Conservation (phyloP, 306 rosid species). For the Rosa rugosa region DNA sequence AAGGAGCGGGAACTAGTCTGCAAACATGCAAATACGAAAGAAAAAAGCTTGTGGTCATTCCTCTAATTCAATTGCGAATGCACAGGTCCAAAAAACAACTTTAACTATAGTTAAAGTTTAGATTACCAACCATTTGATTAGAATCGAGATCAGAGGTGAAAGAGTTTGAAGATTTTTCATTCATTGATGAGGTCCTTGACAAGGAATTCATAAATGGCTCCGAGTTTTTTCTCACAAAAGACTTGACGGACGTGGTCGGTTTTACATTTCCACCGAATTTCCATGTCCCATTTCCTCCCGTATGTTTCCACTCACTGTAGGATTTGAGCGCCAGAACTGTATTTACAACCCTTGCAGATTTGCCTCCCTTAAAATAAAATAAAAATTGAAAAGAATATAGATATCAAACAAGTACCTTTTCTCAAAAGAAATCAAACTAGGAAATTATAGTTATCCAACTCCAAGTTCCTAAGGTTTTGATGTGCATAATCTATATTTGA, state of each 20-base stretch:
- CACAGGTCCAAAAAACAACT: slow-evolving; percentile 22
- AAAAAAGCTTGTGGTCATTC: neutral
- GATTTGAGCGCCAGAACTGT: slow-evolving; percentile 84
- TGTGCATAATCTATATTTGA: neutral
- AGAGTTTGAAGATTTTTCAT: slow-evolving; percentile 49
- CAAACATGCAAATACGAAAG: slow-evolving; percentile 13
- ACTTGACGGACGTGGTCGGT: slow-evolving; percentile 46
- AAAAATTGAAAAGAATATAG: neutral
- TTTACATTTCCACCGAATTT: slow-evolving; percentile 85
- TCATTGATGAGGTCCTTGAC: slow-evolving; percentile 64
- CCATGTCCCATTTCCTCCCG: slow-evolving; percentile 79
- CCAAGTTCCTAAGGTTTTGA: neutral
- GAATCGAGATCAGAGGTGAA: slow-evolving; percentile 52
- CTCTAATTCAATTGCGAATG: slow-evolving; percentile 10
- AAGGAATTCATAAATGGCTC: slow-evolving; percentile 83
- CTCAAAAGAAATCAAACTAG: slow-evolving; percentile 11
- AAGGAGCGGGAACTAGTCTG: slow-evolving; percentile 66
- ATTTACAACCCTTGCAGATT: slow-evolving; percentile 75
- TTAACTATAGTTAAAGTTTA: slow-evolving; percentile 17
- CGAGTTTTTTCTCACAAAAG: slow-evolving; percentile 73
- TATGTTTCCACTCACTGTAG: slow-evolving; percentile 82
- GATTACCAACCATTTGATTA: slow-evolving; percentile 81
- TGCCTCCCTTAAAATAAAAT: slow-evolving; percentile 67
- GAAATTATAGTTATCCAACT: neutral
- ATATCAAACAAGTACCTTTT: neutral